Evolutionary conservation across 2,329 filamentous ascomycete genomes (phyloP), one percentile per base, ranked within the genome.

Genomic region (Hymenoscyphus infarciens): DNA sequence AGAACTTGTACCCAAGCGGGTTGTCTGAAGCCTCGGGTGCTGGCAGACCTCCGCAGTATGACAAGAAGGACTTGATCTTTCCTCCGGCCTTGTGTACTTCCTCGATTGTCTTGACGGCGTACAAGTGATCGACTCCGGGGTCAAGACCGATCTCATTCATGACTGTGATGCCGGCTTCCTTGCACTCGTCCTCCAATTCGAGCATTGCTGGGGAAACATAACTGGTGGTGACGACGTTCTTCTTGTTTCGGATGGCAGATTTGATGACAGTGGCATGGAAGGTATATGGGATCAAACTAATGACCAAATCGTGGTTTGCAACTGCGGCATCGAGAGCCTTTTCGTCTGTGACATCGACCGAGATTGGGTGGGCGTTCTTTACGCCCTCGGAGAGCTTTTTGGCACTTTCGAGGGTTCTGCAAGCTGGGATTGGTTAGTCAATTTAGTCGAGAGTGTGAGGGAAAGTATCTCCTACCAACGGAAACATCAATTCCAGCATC

Each of bases 121-220:
- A 90, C 62, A 89, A 73, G 70, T 82, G 80, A 69, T 92, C 88
- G 68, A 92, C 85, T 74, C 88, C 87, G 31, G 87, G 87, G 76
- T 90, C 87, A 64, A 90, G 74, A 66, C 92, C 92, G 74, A 96
- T 96, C 84, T 98, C 94, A 79, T 98, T 97, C 90, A 97, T 93
- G 75, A 97, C 93, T 11, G 92, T 96, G 75, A 97, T 97, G 65
- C 92, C 93, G 19, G 94, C 94, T 67, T 89, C 90, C 83, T 97
- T 96, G 76, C 84, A 87, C 71, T 89, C 81, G 71, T 87, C 81
- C 73, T 97, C 89, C 58, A 98, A 86, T 81, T 93, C 94, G 79
- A 88, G 78, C 92, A 97, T 97, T 68, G 91, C 91, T 3, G 92
- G 92, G 4, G 91, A 96, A 69, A 97, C 90, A 75, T 98, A 98